These are phyloP conservation scores for Austropuccinia psidii DNA, from an alignment of 1,284 basidiomycete genomes.

Conservation along the genomic window DNA sequence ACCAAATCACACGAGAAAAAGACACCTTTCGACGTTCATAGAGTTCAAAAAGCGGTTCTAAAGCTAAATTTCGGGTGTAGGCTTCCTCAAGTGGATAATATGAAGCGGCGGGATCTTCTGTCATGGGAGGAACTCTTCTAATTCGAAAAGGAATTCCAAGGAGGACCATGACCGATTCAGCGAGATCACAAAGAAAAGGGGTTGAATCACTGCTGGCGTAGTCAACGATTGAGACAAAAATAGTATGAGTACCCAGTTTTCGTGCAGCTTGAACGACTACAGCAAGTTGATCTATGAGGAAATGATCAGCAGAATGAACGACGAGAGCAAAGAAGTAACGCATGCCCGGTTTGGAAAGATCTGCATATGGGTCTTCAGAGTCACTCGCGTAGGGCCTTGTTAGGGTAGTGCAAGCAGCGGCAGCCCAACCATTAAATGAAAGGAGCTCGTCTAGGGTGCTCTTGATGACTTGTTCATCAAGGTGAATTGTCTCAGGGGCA, in stretches of 20 bases:
- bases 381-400: slow-evolving; percentile 82
- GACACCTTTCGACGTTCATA: slow-evolving; percentile 64
- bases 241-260: slow-evolving; percentile 70
- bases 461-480: slow-evolving; percentile 77
- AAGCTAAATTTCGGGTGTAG: slow-evolving; percentile 75
- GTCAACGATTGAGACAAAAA: slow-evolving; percentile 94
- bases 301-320: slow-evolving; percentile 92
- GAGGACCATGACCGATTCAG: slow-evolving; percentile 80
- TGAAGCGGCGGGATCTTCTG: slow-evolving; percentile 67
- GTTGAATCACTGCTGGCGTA: slow-evolving; percentile 88
- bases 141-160: slow-evolving; percentile 86
- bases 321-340: slow-evolving; percentile 89
- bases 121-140: slow-evolving; percentile 76
- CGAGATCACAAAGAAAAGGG: slow-evolving; percentile 79
- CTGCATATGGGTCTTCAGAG: slow-evolving; percentile 73
- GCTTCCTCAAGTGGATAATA: slow-evolving; percentile 93
- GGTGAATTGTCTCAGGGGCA: slow-evolving; percentile 68
- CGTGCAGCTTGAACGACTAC: slow-evolving; percentile 88
- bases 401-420: slow-evolving; percentile 83
- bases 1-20: slow-evolving; percentile 84
- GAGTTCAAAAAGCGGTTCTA: slow-evolving; percentile 82
- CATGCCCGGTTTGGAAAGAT: slow-evolving; percentile 67
- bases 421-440: slow-evolving; percentile 95
- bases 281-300: slow-evolving; percentile 89
- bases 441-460: slow-evolving; percentile 80